phyloP scores from a whole-genome alignment of 805 yeast genomes.

The Yamadazyma phyllophila region DNA sequence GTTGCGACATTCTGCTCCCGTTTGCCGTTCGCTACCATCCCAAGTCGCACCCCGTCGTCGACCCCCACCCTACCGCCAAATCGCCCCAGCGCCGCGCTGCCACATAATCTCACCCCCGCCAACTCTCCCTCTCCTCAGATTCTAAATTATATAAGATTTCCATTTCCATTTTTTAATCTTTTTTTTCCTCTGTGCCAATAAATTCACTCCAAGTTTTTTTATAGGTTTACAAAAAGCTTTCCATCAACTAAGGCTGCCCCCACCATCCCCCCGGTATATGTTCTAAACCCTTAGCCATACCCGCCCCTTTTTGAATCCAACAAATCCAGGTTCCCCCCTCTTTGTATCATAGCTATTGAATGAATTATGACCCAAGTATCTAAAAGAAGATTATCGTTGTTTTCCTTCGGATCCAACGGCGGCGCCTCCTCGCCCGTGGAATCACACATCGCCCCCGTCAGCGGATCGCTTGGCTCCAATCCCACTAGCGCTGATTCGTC shows the following conservation, averaged over 20 bases:
- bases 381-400: conserved; percentile 20
- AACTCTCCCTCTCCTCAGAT: conserved; percentile 2
- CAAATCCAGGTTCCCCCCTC: neutral
- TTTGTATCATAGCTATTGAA: conserved; percentile 1
- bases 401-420: conserved; percentile 17
- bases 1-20: neutral
- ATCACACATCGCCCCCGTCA: neutral
- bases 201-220: neutral
- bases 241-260: neutral
- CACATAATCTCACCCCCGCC: neutral
- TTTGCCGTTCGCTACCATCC: neutral
- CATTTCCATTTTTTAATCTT: conserved; percentile 2
- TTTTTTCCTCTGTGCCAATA: conserved; percentile 2
- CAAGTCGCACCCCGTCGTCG: neutral
- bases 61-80: neutral
- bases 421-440: neutral
- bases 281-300: neutral
- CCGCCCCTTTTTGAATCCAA: neutral
- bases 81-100: conserved; percentile 2
- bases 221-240: neutral
- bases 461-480: neutral
- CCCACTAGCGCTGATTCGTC: neutral
- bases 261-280: neutral
- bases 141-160: neutral
- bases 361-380: conserved; percentile 9